Base-by-base conservation (phyloP, 305 asterid species). In the Solanum hybrid region DNA sequence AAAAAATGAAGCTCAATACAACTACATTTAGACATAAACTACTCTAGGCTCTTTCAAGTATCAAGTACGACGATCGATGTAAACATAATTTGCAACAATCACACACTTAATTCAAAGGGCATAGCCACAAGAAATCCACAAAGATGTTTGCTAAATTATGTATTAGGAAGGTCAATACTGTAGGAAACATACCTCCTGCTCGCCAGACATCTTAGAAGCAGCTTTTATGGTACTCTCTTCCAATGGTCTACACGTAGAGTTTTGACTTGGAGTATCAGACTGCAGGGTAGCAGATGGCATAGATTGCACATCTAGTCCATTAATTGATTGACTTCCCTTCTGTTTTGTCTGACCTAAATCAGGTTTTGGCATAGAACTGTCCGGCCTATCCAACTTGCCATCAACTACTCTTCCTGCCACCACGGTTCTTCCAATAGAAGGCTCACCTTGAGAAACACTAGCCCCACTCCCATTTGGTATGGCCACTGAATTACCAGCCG, bases 191-290 rank as follows among this genome's bases (percentile, higher is more conserved):
- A 97, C 99, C 99, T 97, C 99, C 78, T 93, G 90, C 90, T 96
- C 99, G 90, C 91, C 78, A 89, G 94, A 90, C 76, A 93, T 82
- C 94, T 96, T 97, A 35, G 93, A 42, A 35, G 92, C 85, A 88
- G 89, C 91, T 92, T 95, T 97, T n/a, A 92, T 29, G 46, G 79
- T 64, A 92, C 90, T 94, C 79, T 97, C 99, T 89, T 96, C 99
- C 84, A 64, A 64, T 64, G 72, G 72, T 64, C 91, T 96, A 93
- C 90, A 94, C 51, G 93, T 85, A 89, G 91, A 92, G 69, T 95
- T 96, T 88, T 88, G 94, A 93, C 91, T 95, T 75, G 88, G 90
- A 51, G 89, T 89, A 80, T 94, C 95, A 88, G 93, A 77, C 84
- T 88, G 93, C 64, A 91, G 90, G 91, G 91, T 90, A 93, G 92